Evolutionary conservation across 805 yeast species (phyloP), one percentile per base, ranked within the genome.

Genomic region (Wickerhamiella azyma): DNA sequence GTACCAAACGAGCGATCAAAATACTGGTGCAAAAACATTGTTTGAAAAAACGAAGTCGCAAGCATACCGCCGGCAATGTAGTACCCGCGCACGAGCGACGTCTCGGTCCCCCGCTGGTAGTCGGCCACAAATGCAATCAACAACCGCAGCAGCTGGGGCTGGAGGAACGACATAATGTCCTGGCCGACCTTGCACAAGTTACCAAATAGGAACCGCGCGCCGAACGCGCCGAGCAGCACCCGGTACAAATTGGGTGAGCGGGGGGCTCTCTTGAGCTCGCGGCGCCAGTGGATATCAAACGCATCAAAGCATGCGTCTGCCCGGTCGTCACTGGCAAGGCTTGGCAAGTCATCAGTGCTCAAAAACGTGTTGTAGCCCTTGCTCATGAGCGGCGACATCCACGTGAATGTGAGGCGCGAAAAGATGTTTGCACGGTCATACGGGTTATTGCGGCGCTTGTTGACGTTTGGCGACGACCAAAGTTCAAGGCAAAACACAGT

Each of bases 351-450:
- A 2, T 66, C 62, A 26, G 59, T 62, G 9, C 67, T 59, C 29
- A 67, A 66, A 55, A 56, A 76, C 50, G 75, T 75, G 37, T 69
- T 66, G 56, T 80, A 81, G 13, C 97, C 97, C 45, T 75, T 75
- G 53, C 66, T 74, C 79, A 92, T 85, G 56, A 92, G 66, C 1
- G 74, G 77, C 17, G 85, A 77, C 94, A 92, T 85, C 97, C 98
- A 92, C 24, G 78, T 66, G 61, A 92, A 89, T 0, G 94, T 79
- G 43, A 89, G 66, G 44, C 74, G 68, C 2, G 94, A 80, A 52
- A 89, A 75, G 13, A 86, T 66, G 59, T 88, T 79, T 10, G 85
- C 83, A 46, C 60, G 61, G 35, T 76, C 79, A 37, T 67, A 64
- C 1, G 79, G 81, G 38, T 60, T 58, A 37, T 52, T 53, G 43